A percentile compares a stretch with the other conserved stretches of the same genome.
Evolutionary conservation across 2,329 filamentous ascomycete species (phyloP).

Genomic region (Xylaria sp.): DNA sequence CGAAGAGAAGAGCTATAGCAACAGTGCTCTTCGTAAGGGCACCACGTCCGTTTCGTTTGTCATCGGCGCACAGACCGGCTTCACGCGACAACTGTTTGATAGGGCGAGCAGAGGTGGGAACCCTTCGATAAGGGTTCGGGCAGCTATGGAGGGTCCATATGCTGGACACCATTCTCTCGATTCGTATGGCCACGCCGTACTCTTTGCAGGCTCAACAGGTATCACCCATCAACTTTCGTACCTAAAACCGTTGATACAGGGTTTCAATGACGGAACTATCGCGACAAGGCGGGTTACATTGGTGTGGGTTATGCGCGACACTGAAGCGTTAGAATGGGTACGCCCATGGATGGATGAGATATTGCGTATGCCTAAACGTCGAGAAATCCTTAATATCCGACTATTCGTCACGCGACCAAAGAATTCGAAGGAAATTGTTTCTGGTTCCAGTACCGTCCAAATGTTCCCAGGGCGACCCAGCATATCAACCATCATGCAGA

Average conservation of each 20-base stretch:
- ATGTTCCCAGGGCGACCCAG: slow-evolving; percentile 93
- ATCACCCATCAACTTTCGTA: slow-evolving; percentile 96
- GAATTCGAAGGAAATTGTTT: slow-evolving; percentile 82
- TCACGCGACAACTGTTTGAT: slow-evolving; percentile 84
- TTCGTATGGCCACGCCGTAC: slow-evolving; percentile 90
- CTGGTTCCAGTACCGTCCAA: slow-evolving; percentile 81
- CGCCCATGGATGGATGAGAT: slow-evolving; percentile 83
- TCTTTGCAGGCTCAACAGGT: slow-evolving; percentile 91
- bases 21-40: slow-evolving; percentile 43
- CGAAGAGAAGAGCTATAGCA: slow-evolving; percentile 51
- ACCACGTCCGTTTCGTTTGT: slow-evolving; percentile 78
- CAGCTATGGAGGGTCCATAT: slow-evolving; percentile 91
- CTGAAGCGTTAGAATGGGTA: slow-evolving; percentile 92
- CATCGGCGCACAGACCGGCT: slow-evolving; percentile 86
- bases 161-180: slow-evolving; percentile 83
- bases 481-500: slow-evolving; percentile 78
- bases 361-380: slow-evolving; percentile 79
- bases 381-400: slow-evolving; percentile 84
- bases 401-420: slow-evolving; percentile 91
- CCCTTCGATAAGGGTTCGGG: slow-evolving; percentile 69
- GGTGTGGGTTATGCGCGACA: slow-evolving; percentile 92
- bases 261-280: slow-evolving; percentile 74
- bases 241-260: slow-evolving; percentile 78
- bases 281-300: slow-evolving; percentile 85
- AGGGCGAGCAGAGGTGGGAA: slow-evolving; percentile 66